Percentiles rank a stretch among this genome's conserved stretches.
These are phyloP conservation scores for Pseudevernia furfuracea DNA, from an alignment of 495 filamentous ascomycete genomes.

Conservation along the genomic window DNA sequence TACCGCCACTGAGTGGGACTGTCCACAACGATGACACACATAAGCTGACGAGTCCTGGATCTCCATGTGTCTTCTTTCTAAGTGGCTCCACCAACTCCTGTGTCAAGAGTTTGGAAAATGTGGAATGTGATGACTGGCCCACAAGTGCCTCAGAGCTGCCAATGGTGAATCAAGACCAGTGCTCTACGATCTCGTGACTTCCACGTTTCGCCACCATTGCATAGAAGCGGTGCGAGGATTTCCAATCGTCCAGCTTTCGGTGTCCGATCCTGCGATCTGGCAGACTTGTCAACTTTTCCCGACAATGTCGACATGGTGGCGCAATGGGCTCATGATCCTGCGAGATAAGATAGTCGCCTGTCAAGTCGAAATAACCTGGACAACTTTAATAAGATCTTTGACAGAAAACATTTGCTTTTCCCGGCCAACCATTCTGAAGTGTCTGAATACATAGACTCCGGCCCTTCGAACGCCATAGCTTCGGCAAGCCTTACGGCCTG, in stretches of 20 bases:
- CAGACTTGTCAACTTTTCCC: neutral
- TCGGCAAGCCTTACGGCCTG: slow-evolving; percentile 8
- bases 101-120: neutral
- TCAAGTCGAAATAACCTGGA: neutral
- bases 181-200: slow-evolving; percentile 8
- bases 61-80: neutral
- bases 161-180: neutral
- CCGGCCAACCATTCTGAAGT: neutral
- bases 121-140: slow-evolving; percentile 6
- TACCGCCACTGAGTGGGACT: neutral
- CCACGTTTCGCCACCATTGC: neutral
- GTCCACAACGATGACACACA: neutral
- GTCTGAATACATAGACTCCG: slow-evolving; percentile 6
- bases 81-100: too few relatives aligned
- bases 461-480: slow-evolving; percentile 16
- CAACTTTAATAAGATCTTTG: neutral
- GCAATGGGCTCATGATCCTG: slow-evolving; percentile 8
- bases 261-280: slow-evolving; percentile 15
- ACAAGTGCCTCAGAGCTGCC: slow-evolving; percentile 9
- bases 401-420: slow-evolving; percentile 6
- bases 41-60: neutral
- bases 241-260: slow-evolving; percentile 9
- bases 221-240: slow-evolving; percentile 11
- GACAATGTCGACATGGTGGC: slow-evolving; percentile 8
- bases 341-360: slow-evolving; percentile 15